Evolutionary conservation across 148 eudicot species (phyloP).

Genomic region (Amaranthus hypochondriacus): DNA sequence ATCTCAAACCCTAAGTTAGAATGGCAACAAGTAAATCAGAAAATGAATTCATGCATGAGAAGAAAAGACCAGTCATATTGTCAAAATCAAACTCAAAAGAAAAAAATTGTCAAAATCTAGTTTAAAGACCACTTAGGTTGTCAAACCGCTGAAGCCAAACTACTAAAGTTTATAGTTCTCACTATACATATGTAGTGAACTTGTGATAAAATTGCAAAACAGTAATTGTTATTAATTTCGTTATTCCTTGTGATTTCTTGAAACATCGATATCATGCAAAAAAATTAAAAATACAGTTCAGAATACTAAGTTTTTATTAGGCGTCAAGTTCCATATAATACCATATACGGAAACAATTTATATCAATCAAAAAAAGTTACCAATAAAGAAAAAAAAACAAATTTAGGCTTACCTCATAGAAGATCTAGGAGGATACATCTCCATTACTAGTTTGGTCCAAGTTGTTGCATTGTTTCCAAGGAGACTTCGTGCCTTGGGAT

Average conservation of each 20-base stretch:
- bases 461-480: constrained; percentile 37
- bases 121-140: no score
- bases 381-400: not conserved
- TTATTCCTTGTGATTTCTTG: no score
- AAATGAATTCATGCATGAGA: not conserved
- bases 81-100: no score
- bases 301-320: no score
- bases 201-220: no score
- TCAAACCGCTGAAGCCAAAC: no score
- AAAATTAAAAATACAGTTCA: no score
- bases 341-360: not conserved
- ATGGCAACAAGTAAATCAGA: not conserved
- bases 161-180: no score
- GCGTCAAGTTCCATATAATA: not conserved
- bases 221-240: no score
- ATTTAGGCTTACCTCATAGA: constrained; percentile 48
- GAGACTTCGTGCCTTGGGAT: constrained; percentile 41
- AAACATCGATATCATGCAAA: no score
- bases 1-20: constrained; percentile 12
- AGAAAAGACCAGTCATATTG: not conserved
- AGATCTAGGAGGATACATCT: constrained; percentile 72
- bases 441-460: constrained; percentile 86
- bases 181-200: no score
- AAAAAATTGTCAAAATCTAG: no score
- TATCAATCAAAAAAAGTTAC: not conserved